Evolutionary conservation across 1,284 basidiomycete genomes (phyloP).

Genomic region (Puccinia brachypodii): DNA sequence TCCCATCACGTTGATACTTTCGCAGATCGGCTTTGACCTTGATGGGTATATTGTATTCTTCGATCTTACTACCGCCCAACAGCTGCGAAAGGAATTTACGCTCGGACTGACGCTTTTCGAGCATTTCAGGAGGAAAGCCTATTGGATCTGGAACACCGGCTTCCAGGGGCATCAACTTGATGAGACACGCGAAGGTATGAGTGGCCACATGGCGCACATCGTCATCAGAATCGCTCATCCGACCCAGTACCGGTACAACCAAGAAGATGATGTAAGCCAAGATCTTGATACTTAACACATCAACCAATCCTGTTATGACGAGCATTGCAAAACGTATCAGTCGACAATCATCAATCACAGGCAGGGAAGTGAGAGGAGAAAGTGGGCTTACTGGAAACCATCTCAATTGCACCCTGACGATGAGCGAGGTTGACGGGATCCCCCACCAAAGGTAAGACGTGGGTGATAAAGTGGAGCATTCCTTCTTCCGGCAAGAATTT

Average conservation of each 20-base stretch:
- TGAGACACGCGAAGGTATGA: conserved; percentile 94
- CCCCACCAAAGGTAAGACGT: conserved; percentile 78
- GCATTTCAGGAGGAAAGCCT: conserved; percentile 84
- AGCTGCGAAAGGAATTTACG: conserved; percentile 90
- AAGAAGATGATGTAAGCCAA: conserved; percentile 97
- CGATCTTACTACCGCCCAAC: conserved; percentile 90
- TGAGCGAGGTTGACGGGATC: conserved; percentile 76
- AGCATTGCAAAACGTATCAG: neutral
- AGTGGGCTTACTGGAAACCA: conserved; percentile 75
- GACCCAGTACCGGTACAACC: conserved; percentile 90
- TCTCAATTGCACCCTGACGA: conserved; percentile 84
- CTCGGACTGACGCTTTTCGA: conserved; percentile 82
- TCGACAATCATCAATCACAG: neutral
- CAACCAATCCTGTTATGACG: conserved; percentile 72
- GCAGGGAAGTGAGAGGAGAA: neutral
- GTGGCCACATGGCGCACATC: conserved; percentile 88
- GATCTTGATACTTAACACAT: conserved; percentile 86
- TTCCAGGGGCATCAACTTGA: conserved; percentile 99
- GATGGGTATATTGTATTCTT: conserved; percentile 84
- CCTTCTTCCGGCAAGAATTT: conserved; percentile 78
- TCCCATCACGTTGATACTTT: conserved; percentile 96
- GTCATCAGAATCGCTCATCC: conserved; percentile 95
- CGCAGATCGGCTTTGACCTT: conserved; percentile 89
- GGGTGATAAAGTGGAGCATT: conserved; percentile 84
- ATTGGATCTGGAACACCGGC: conserved; percentile 92